Evolutionary conservation across 2,329 filamentous ascomycete species (phyloP), one percentile per base, ranked within the genome.

Genomic region (Beauveria sp.): DNA sequence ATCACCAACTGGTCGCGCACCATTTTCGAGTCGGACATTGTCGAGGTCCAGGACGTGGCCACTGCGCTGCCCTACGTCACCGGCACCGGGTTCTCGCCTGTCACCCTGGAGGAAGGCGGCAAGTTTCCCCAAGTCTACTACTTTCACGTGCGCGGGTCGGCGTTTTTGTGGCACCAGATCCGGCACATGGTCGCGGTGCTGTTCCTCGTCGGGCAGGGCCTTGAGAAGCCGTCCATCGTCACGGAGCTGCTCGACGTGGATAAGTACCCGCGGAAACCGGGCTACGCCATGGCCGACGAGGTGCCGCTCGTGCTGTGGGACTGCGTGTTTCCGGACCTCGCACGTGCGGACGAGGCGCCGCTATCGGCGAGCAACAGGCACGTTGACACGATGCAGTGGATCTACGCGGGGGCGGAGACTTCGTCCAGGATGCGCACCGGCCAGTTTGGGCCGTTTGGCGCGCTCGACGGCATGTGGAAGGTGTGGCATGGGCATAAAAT

Each of bases 151-250:
- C 86, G 92, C 66, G 94, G 94, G 22, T 92, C 89, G 8, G 94
- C 92, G 2, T 99, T 99, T 74, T 77, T 99, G 52, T 99, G 94
- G 94, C 94, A 99, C 76, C 94, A 99, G 76, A 96, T 99, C 66
- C 87, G 94, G 26, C 91, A 93, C 77, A 92, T 99, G 84, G 87
- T 96, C n/a, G 85, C 88, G 18, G 80, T 97, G 7, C 79, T 99
- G n/a, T 97, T 99, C 77, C 79, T 94, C 12, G 86, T 97, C 9
- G 94, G 91, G 30, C 94, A 99, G 75, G 86, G 91, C 0, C 83
- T 96, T 18, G 94, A 99, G 72, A 71, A 79, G 30, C 89, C 92
- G 0, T 82, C 82, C 0, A 76, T 97, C 16, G 80, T 97, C 48
- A 80, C 84, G 56, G 80, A 87, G 26, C 79, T 99, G 47, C 81